Conservation (phyloP, 805 yeast species). For the Candida railenensis region DNA sequence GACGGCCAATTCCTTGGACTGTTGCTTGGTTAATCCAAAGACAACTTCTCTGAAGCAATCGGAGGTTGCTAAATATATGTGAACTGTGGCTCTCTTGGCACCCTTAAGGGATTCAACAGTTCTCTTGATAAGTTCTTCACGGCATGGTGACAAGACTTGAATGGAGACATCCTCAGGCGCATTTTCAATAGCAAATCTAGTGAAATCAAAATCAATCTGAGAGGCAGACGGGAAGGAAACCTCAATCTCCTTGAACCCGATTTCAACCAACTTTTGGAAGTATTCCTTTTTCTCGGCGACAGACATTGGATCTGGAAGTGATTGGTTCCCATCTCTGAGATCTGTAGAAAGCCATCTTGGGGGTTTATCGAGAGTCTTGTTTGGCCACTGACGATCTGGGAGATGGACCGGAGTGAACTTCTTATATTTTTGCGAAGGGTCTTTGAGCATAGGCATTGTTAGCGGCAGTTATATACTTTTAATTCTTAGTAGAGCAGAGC, state of each 20-base stretch:
- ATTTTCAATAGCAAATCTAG: constrained; percentile 73
- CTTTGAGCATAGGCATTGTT: constrained; percentile 56
- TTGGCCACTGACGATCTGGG: constrained; percentile 72
- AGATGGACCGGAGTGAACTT: constrained; percentile 55
- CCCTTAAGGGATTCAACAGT: constrained; percentile 74
- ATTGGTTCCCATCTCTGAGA: constrained; percentile 78
- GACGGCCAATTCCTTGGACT: constrained; percentile 66
- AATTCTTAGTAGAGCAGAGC: no score
- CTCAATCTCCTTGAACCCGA: constrained; percentile 80
- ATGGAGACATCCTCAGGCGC: constrained; percentile 75
- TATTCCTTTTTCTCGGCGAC: constrained; percentile 71
- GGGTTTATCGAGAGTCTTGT: constrained; percentile 60
- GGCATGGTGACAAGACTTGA: constrained; percentile 74
- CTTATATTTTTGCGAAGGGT: constrained; percentile 64
- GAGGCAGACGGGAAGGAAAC: constrained; percentile 82
- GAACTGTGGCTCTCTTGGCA: constrained; percentile 70
- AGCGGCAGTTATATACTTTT: background rate
- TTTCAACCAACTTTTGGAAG: constrained; percentile 67
- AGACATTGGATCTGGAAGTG: constrained; percentile 81
- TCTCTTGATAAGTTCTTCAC: constrained; percentile 71
- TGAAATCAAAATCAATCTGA: constrained; percentile 79
- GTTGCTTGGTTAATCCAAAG: constrained; percentile 67
- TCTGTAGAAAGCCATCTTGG: constrained; percentile 83
- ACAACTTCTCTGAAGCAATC: constrained; percentile 75
- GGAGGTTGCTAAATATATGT: constrained; percentile 73